These are phyloP conservation scores for Aspergillus novofumigatus DNA, from an alignment of 2,329 filamentous ascomycete species.

Conservation along the genomic window DNA sequence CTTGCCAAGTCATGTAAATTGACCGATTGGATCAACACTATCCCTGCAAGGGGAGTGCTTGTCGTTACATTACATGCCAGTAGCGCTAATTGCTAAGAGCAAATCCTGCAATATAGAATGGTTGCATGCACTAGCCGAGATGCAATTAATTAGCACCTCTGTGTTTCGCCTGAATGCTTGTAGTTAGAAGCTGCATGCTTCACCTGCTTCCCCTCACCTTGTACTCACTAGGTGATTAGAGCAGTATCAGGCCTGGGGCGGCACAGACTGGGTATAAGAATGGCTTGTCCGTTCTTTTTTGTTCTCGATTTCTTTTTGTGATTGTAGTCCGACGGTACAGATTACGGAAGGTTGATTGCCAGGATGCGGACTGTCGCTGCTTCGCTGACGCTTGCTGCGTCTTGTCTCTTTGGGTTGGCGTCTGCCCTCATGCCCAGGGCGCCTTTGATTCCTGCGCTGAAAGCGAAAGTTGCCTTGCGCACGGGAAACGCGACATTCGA, in stretches of 20 bases:
- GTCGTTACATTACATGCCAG: not conserved
- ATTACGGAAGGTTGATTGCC: not conserved
- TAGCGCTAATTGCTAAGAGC: not conserved
- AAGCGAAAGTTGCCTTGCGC: not conserved
- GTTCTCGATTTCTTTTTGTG: not conserved
- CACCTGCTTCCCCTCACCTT: not conserved
- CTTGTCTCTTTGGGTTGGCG: not conserved
- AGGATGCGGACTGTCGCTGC: not conserved
- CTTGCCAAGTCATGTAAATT: not conserved
- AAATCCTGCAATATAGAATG: not conserved
- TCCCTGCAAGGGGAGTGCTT: not conserved
- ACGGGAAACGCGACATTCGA: conserved; percentile 38
- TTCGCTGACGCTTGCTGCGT: not conserved
- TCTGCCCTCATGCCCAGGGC: not conserved
- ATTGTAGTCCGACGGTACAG: not conserved
- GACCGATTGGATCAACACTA: not conserved
- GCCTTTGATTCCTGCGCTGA: not conserved
- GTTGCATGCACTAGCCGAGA: not conserved
- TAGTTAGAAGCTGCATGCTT: not conserved
- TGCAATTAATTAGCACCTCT: not conserved
- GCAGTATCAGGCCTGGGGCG: too few relatives aligned
- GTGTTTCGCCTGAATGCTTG: not conserved
- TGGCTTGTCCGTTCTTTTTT: not conserved
- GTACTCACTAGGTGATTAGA: not conserved
- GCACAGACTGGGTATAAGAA: not conserved